Base-by-base conservation (phyloP, 2,329 filamentous ascomycete genomes). In the Epichloe sibirici region DNA sequence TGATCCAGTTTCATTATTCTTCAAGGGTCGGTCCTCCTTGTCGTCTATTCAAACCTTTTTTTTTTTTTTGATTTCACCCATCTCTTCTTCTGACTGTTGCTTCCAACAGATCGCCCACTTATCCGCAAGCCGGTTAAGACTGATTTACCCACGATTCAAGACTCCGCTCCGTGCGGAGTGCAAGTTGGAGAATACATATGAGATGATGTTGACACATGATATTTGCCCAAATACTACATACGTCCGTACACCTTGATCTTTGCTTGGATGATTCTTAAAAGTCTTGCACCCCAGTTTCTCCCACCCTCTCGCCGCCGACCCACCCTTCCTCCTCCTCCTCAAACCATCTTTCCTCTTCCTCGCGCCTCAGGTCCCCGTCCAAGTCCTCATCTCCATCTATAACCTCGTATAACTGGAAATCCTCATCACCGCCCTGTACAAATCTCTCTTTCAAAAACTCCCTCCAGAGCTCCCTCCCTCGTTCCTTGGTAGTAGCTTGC, bases 261-360 rank as follows among this genome's bases (percentile, higher is more conserved):
- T 39, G 7, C 37, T 39, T n/a, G 37, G 15, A 39, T n/a, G 37
- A 39, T n/a, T 39, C 7, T 76, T 66, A 88, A 61, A 81, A 88
- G 63, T 88, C 85, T 61, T 88, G 85, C 23, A 88, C 66, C 0
- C 85, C 85, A 21, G 85, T 88, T 66, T 88, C 81, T 3, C 84
- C 83, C 6, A 64, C 65, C 12, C 65, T 66, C 2, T 73, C 74
- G 40, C 72, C 71, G 34, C 49, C 37, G 4, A 77, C 72, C 78
- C 84, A 88, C 47, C 75, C 74, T 0, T 86, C 84, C 59, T 87
- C 83, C 71, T 95, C 85, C 5, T 82, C 81, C 23, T 90, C 87
- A 63, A 94, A 90, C 72, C 87, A 95, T 21, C 75, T 76, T 39
- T 95, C 88, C 66, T 91, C 77, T 13, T 72, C 72, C 50, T 85